Conservation (phyloP, 139 green algal genomes). For the Microglena sp. region DNA sequence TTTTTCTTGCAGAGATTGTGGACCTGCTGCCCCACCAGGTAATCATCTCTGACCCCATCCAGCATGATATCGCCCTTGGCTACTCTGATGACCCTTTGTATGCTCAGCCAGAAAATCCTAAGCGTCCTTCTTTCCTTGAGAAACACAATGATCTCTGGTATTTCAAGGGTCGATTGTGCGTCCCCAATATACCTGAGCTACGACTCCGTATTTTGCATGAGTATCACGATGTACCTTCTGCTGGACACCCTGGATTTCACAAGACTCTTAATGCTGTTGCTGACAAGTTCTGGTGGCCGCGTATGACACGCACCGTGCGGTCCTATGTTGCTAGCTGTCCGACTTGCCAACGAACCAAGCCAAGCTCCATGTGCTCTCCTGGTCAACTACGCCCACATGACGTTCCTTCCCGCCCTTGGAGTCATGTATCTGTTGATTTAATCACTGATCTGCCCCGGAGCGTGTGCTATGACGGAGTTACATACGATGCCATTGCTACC, state of each 20-base stretch:
- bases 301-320: constrained; percentile 12
- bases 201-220: not conserved
- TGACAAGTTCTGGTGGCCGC: constrained; percentile 18
- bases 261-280: constrained; percentile 14
- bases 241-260: constrained; percentile 9
- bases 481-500: constrained; percentile 33
- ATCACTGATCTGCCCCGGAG: constrained; percentile 38
- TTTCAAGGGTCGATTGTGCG: constrained; percentile 3
- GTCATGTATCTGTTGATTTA: constrained; percentile 44
- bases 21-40: not conserved
- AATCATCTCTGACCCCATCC: not conserved
- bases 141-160: not conserved
- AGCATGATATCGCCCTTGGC: not conserved
- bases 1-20: no score
- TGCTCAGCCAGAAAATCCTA: constrained; percentile 8
- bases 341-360: constrained; percentile 31
- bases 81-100: constrained; percentile 1
- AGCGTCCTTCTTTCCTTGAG: not conserved
- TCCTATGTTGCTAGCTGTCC: constrained; percentile 22
- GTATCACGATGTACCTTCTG: constrained; percentile 2
- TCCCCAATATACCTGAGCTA: not conserved
- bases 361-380: not conserved
- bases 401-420: constrained; percentile 27
- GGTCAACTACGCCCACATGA: constrained; percentile 34
- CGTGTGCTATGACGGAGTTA: not conserved